Conservation (phyloP, 371 early-diverging fungal species). For the Actinomucor elegans region DNA sequence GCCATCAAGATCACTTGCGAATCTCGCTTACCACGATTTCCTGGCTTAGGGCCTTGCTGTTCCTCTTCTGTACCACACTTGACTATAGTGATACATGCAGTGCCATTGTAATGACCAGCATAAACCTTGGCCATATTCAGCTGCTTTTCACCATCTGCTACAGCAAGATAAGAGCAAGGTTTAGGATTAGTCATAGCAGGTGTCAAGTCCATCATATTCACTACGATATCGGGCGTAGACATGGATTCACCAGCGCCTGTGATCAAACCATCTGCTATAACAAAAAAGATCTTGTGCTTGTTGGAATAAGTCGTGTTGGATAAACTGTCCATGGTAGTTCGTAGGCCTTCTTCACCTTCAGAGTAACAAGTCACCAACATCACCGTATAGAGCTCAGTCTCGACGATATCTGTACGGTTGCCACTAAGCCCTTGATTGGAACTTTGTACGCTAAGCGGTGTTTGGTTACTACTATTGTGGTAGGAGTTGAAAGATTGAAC, state of each 20-base stretch:
- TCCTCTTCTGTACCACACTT: slow-evolving; percentile 34
- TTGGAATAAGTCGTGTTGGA: slow-evolving; percentile 66
- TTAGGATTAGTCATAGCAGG: slow-evolving; percentile 57
- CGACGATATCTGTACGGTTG: slow-evolving; percentile 35
- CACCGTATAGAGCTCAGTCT: slow-evolving; percentile 49
- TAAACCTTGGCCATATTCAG: slow-evolving; percentile 94
- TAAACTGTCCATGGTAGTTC: slow-evolving; percentile 84
- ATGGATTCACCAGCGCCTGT: slow-evolving; percentile 32
- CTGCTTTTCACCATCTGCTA: slow-evolving; percentile 89
- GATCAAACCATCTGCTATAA: slow-evolving; percentile 51
- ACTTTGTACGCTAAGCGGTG: slow-evolving; percentile 15
- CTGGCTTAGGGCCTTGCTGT: slow-evolving; percentile 64
- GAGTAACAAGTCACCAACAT: slow-evolving; percentile 77
- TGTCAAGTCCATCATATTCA: slow-evolving; percentile 60
- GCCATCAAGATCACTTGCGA: slow-evolving; percentile 97
- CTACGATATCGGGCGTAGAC: slow-evolving; percentile 70
- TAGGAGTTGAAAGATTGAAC: slow-evolving; percentile 20
- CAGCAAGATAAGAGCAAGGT: slow-evolving; percentile 81
- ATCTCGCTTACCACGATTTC: slow-evolving; percentile 99
- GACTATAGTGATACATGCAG: slow-evolving; percentile 82
- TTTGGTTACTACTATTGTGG: slow-evolving; percentile 64
- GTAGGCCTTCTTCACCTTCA: slow-evolving; percentile 75
- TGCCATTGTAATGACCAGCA: slow-evolving; percentile 88
- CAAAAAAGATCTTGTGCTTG: slow-evolving; percentile 54
- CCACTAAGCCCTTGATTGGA: slow-evolving; percentile 17